phyloP scores from a whole-genome alignment of 331 rosid species.

The Quercus phellos region DNA sequence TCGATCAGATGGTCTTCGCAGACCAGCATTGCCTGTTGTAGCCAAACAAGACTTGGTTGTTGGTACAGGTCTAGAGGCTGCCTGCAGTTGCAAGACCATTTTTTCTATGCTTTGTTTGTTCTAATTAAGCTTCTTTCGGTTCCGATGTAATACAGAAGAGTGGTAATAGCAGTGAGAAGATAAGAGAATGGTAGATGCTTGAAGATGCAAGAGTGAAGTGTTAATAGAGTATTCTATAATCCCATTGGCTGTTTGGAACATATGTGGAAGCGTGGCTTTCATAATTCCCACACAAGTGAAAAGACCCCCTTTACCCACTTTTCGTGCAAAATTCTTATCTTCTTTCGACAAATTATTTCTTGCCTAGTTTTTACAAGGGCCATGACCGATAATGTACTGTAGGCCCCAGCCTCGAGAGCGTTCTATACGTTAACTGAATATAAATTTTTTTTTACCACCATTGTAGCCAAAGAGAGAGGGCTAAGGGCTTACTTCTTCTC shows the following conservation, averaged over 20 bases:
- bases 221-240: background rate
- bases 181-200: conserved; percentile 15
- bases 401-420: too few species aligned
- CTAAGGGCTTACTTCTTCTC: too few species aligned
- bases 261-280: conserved; percentile 48
- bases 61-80: conserved; percentile 18
- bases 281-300: conserved; percentile 27
- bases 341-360: background rate
- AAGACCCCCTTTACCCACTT: background rate
- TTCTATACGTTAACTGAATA: too few species aligned
- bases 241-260: conserved; percentile 14
- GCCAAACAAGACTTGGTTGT: conserved; percentile 17
- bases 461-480: too few species aligned
- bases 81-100: conserved; percentile 51
- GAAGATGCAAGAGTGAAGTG: background rate
- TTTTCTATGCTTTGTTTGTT: background rate
- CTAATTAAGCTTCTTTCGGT: background rate
- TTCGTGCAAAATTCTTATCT: background rate
- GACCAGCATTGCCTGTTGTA: conserved; percentile 30
- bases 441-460: too few species aligned
- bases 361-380: background rate
- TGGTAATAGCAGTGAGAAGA: conserved; percentile 10
- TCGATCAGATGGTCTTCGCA: conserved; percentile 26
- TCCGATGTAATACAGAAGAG: background rate
- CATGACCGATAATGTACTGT: too few species aligned